These are phyloP conservation scores for Syzygium grande DNA, from an alignment of 345 rosid species.

Conservation along the genomic window DNA sequence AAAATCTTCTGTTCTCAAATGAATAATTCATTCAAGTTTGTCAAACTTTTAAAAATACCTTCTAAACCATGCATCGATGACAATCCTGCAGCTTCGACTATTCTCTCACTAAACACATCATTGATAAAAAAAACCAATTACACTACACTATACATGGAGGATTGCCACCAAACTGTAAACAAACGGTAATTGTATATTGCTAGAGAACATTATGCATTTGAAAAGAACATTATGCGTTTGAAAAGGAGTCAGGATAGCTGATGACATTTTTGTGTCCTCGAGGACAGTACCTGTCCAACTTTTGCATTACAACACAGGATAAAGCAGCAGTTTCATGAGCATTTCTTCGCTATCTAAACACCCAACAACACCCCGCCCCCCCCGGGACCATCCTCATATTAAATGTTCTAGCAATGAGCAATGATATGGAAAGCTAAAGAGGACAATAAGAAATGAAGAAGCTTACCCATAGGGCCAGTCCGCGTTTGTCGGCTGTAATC, in stretches of 20 bases:
- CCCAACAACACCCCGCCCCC: too few relatives aligned
- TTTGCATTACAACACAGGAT: background rate
- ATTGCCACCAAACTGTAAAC: background rate
- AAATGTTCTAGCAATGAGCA: too few relatives aligned
- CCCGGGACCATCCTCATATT: background rate
- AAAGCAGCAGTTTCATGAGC: too few relatives aligned
- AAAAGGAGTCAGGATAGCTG: background rate
- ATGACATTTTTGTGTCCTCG: background rate
- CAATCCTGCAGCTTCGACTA: background rate
- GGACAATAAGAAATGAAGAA: background rate
- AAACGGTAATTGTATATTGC: background rate
- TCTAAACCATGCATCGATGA: background rate
- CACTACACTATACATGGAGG: background rate
- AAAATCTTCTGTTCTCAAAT: background rate
- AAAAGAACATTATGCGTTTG: background rate
- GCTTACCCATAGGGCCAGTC: slow-evolving; percentile 97
- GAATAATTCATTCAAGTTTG: background rate
- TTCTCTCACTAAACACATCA: background rate
- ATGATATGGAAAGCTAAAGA: background rate
- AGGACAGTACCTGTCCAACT: background rate
- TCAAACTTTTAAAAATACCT: background rate
- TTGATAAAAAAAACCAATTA: background rate
- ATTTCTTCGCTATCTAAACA: too few relatives aligned
- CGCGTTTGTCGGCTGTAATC: slow-evolving; percentile 87
- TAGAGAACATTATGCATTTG: background rate